phyloP scores from a whole-genome alignment of 2,329 filamentous ascomycete genomes.

The Aspergillus glaucus region DNA sequence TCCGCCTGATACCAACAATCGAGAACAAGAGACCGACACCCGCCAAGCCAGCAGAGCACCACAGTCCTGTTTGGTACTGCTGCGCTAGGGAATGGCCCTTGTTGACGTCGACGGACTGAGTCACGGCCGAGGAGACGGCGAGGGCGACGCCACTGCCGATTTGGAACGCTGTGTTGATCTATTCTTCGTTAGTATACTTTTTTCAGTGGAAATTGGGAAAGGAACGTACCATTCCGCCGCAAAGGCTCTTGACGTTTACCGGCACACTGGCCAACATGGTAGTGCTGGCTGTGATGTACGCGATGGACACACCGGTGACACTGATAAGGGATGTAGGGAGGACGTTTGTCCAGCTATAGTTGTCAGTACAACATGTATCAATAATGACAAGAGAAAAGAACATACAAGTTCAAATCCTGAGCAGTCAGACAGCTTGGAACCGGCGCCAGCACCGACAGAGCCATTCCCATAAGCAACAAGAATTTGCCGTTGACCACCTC shows the following conservation, averaged over 20 bases:
- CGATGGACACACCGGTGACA: conserved; percentile 35
- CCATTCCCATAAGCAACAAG: conserved; percentile 29
- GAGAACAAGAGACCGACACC: conserved; percentile 26
- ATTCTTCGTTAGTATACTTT: not conserved
- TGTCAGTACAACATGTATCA: conserved; percentile 2
- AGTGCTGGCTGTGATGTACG: conserved; percentile 40
- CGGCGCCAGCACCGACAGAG: conserved; percentile 32
- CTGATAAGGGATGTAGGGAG: conserved; percentile 36
- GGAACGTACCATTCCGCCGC: conserved; percentile 33
- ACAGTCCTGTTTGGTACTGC: conserved; percentile 37
- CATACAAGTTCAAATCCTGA: conserved; percentile 19
- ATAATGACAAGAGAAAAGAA: not conserved
- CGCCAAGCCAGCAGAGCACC: conserved; percentile 38
- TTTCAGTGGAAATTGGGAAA: not conserved
- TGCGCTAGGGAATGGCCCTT: conserved; percentile 26
- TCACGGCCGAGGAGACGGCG: conserved; percentile 35
- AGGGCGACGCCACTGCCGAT: conserved; percentile 37
- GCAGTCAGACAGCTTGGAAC: conserved; percentile 27
- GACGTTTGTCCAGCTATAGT: conserved; percentile 32
- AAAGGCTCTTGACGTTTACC: conserved; percentile 35
- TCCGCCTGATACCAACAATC: conserved; percentile 7
- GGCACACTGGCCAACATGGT: conserved; percentile 36
- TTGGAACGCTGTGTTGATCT: conserved; percentile 40
- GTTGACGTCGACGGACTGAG: conserved; percentile 33
- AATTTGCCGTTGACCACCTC: conserved; percentile 35